These are phyloP conservation scores for Pseudogymnoascus sp. DNA, from an alignment of 2,329 filamentous ascomycete genomes.

Conservation along the genomic window DNA sequence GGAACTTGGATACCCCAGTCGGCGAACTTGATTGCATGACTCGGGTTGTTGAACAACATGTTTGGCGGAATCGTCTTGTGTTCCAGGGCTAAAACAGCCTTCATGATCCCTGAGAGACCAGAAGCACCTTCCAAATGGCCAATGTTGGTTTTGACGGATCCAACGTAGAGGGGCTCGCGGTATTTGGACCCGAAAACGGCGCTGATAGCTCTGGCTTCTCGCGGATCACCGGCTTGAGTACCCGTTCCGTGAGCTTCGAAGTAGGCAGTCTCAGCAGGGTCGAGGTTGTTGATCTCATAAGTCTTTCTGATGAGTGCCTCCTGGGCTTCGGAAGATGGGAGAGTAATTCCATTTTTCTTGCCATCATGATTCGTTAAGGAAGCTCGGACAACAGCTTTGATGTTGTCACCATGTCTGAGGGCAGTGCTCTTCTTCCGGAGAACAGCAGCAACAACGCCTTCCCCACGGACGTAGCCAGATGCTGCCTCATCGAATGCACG, in stretches of 20 bases:
- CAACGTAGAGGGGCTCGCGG: slow-evolving; percentile 11
- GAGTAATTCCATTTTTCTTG: slow-evolving; percentile 35
- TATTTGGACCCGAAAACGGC: no score
- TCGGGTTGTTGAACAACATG: slow-evolving; percentile 14
- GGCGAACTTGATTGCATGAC: no score
- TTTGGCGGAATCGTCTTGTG: slow-evolving; percentile 14
- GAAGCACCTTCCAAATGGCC: slow-evolving; percentile 24
- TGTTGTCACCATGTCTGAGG: no score
- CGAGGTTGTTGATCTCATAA: background rate
- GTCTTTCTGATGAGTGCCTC: slow-evolving; percentile 27
- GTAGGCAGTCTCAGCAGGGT: slow-evolving; percentile 11
- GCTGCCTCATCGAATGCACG: background rate
- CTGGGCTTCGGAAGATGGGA: slow-evolving; percentile 33
- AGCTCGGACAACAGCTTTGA: no score
- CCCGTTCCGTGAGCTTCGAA: slow-evolving; percentile 18
- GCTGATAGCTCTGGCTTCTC: no score
- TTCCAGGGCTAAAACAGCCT: slow-evolving; percentile 36
- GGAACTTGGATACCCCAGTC: no score
- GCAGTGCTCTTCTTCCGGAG: no score
- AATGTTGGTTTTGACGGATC: slow-evolving; percentile 19
- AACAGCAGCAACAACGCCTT: slow-evolving; percentile 36
- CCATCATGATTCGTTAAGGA: slow-evolving; percentile 43
- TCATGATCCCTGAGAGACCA: slow-evolving; percentile 36
- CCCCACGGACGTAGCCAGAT: slow-evolving; percentile 40
- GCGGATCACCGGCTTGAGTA: slow-evolving; percentile 12